Percentiles rank a stretch among this genome's conserved stretches.
Conservation (phyloP, 129 eudicot genomes). For the Helichrysum umbraculigerum region DNA sequence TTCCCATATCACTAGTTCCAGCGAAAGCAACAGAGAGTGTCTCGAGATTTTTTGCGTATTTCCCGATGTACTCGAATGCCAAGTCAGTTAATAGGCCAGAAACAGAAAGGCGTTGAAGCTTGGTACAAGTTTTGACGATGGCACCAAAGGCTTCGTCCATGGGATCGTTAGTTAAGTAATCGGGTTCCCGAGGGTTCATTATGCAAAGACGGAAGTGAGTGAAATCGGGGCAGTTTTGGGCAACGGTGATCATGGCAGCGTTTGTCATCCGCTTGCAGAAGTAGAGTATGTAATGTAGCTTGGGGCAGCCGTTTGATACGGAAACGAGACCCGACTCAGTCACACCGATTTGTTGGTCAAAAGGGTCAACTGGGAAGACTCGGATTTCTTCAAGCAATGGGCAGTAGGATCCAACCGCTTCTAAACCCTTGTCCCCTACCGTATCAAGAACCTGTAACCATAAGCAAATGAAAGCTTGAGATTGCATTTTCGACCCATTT, state of each 20-base stretch:
- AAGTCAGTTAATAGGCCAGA: constrained; percentile 74
- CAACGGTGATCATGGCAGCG: constrained; percentile 62
- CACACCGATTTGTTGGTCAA: constrained; percentile 51
- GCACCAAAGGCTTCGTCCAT: constrained; percentile 85
- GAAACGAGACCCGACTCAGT: constrained; percentile 67
- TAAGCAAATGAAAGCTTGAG: background rate
- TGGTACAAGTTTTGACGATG: constrained; percentile 58
- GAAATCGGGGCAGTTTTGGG: constrained; percentile 69
- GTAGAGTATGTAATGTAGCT: constrained; percentile 71
- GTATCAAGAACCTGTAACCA: constrained; percentile 67
- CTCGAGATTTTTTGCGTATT: constrained; percentile 75
- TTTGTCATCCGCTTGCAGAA: constrained; percentile 87
- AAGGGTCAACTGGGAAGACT: constrained; percentile 75
- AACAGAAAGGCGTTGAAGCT: constrained; percentile 69
- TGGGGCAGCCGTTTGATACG: constrained; percentile 64
- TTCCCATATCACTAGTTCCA: constrained; percentile 65
- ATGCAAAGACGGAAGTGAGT: constrained; percentile 84
- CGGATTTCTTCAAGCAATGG: constrained; percentile 81
- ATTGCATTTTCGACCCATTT: background rate
- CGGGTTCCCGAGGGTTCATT: constrained; percentile 63
- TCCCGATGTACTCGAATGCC: constrained; percentile 68
- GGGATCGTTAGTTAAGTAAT: constrained; percentile 61
- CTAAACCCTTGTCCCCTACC: constrained; percentile 69
- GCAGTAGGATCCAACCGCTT: constrained; percentile 69
- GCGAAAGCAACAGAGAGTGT: constrained; percentile 87